Conservation (phyloP, 2,329 filamentous ascomycete species). For the Thielaviopsis populi region DNA sequence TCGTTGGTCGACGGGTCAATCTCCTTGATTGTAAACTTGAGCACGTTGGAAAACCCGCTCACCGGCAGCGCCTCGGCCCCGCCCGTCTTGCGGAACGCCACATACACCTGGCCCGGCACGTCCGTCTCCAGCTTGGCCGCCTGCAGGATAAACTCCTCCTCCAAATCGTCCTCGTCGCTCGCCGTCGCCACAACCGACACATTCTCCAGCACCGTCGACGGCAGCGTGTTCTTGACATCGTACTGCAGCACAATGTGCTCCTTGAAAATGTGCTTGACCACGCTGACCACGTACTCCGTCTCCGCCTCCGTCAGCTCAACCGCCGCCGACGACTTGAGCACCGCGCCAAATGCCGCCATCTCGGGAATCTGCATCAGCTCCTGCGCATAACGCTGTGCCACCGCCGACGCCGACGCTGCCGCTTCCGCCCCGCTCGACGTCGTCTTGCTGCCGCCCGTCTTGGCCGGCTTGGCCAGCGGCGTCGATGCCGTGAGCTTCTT, state of each 20-base stretch:
- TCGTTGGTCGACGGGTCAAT: conserved; percentile 90
- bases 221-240: conserved; percentile 92
- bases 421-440: conserved; percentile 55
- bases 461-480: conserved; percentile 85
- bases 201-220: conserved; percentile 78
- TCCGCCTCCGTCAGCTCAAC: conserved; percentile 92
- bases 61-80: conserved; percentile 65
- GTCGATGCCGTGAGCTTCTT: conserved; percentile 93
- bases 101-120: conserved; percentile 85
- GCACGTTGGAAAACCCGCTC: conserved; percentile 73
- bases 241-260: conserved; percentile 92
- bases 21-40: conserved; percentile 97
- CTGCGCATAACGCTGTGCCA: conserved; percentile 76
- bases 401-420: conserved; percentile 59
- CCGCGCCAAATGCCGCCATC: conserved; percentile 71
- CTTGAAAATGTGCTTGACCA: conserved; percentile 96
- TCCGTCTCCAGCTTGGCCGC: conserved; percentile 69
- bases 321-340: conserved; percentile 78
- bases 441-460: conserved; percentile 54
- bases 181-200: conserved; percentile 72
- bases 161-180: conserved; percentile 63
- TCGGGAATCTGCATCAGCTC: conserved; percentile 81
- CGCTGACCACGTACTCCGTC: conserved; percentile 88
- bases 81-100: conserved; percentile 73
- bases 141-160: conserved; percentile 89